These are phyloP conservation scores for Diaporthe capsici DNA, from an alignment of 2,329 filamentous ascomycete species.

Conservation along the genomic window DNA sequence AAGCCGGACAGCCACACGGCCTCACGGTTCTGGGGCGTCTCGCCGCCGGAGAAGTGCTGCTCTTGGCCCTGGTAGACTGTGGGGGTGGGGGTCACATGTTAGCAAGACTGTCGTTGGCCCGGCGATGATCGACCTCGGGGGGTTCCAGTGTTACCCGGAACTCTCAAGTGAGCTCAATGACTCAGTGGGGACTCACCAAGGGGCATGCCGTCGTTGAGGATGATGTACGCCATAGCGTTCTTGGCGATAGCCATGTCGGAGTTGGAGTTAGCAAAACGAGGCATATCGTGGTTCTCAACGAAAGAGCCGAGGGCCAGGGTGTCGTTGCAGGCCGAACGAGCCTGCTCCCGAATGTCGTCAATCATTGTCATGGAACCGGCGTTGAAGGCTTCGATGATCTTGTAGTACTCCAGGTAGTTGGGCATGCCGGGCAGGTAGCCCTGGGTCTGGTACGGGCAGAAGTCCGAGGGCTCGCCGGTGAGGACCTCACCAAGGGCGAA, in stretches of 20 bases:
- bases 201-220: constrained; percentile 70
- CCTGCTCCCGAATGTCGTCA: constrained; percentile 54
- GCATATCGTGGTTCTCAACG: constrained; percentile 72
- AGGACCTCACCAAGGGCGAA: constrained; percentile 74
- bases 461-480: constrained; percentile 65
- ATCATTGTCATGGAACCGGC: constrained; percentile 56
- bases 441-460: constrained; percentile 68
- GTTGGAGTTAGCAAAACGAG: constrained; percentile 66
- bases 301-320: constrained; percentile 64
- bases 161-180: neutral
- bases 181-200: constrained; percentile 44
- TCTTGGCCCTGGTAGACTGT: constrained; percentile 73
- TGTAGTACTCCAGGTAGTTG: constrained; percentile 68
- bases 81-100: constrained; percentile 43
- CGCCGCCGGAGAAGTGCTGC: constrained; percentile 63
- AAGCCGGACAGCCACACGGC: constrained; percentile 64
- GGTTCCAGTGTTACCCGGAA: neutral
- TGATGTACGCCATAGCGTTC: constrained; percentile 73
- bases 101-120: neutral
- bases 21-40: constrained; percentile 62
- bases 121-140: constrained; percentile 9
- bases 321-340: constrained; percentile 57
- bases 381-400: constrained; percentile 55
- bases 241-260: constrained; percentile 69
- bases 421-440: constrained; percentile 64